Evolutionary conservation across 805 yeast species (phyloP).

Genomic region (Pichia manshurica): DNA sequence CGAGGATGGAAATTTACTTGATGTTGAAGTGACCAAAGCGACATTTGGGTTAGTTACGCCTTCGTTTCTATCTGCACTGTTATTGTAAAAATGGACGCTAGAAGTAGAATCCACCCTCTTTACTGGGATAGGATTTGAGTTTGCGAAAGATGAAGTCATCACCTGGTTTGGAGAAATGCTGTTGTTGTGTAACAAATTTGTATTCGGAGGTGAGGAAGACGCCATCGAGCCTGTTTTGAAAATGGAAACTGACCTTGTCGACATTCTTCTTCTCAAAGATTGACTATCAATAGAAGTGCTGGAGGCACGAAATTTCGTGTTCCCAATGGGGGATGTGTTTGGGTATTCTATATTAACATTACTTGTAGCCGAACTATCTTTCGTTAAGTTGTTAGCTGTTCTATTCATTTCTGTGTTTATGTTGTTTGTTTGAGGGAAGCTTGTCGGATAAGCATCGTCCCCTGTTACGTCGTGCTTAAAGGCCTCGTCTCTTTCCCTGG

Average conservation of each 20-base stretch:
- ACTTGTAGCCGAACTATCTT: neutral
- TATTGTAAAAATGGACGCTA: constrained; percentile 9
- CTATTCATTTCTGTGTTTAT: constrained; percentile 1
- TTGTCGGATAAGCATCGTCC: neutral
- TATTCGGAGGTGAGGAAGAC: constrained; percentile 31
- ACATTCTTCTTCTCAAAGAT: constrained; percentile 26
- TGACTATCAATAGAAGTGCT: constrained; percentile 22
- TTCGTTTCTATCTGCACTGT: constrained; percentile 5
- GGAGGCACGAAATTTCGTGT: constrained; percentile 18
- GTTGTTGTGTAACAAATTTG: neutral
- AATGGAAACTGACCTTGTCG: constrained; percentile 45
- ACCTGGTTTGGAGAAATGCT: constrained; percentile 5
- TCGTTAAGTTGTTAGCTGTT: neutral
- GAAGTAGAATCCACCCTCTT: constrained; percentile 45
- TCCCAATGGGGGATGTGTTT: constrained; percentile 6
- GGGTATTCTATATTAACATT: constrained; percentile 1
- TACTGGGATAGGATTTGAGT: constrained; percentile 31
- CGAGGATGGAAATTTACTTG: constrained; percentile 65
- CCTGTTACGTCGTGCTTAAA: neutral
- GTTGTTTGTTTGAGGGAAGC: neutral
- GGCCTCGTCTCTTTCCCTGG: constrained; percentile 14
- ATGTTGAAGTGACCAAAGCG: constrained; percentile 22
- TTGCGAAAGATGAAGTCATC: constrained; percentile 14
- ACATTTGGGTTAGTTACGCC: neutral
- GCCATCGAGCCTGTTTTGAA: constrained; percentile 58